These are phyloP conservation scores for Colletotrichum somersetense DNA, from an alignment of 2,329 filamentous ascomycete species.

Conservation along the genomic window DNA sequence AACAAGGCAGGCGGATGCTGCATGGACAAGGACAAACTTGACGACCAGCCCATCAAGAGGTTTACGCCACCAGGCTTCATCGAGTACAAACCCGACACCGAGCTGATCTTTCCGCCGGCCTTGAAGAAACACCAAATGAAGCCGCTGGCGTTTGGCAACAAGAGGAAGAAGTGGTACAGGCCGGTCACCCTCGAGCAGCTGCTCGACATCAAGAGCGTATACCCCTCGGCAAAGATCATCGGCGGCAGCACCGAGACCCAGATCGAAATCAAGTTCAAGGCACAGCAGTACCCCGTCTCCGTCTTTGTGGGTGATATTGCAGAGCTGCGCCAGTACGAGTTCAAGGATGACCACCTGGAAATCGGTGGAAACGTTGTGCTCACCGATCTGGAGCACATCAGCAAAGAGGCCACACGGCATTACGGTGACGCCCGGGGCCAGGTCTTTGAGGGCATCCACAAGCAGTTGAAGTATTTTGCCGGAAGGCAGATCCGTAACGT, in stretches of 20 bases:
- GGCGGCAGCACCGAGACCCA: constrained; percentile 97
- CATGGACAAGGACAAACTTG: constrained; percentile 68
- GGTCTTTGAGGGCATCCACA: constrained; percentile 90
- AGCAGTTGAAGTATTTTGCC: constrained; percentile 95
- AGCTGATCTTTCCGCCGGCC: constrained; percentile 92
- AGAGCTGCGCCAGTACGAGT: constrained; percentile 84
- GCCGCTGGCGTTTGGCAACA: constrained; percentile 91
- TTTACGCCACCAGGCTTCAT: constrained; percentile 94
- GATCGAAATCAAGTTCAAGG: constrained; percentile 99
- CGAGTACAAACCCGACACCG: constrained; percentile 91
- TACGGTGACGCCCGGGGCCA: constrained; percentile 81
- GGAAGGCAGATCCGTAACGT: constrained; percentile 97
- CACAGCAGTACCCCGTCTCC: constrained; percentile 87
- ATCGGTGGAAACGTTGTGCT: constrained; percentile 93
- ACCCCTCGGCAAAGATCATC: constrained; percentile 92
- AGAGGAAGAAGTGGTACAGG: constrained; percentile 92
- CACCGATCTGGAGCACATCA: constrained; percentile 90
- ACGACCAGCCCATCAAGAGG: constrained; percentile 68
- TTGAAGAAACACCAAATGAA: constrained; percentile 86
- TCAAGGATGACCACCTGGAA: constrained; percentile 86
- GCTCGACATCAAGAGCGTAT: constrained; percentile 88
- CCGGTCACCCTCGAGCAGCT: constrained; percentile 89
- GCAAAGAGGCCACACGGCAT: constrained; percentile 80
- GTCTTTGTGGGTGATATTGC: constrained; percentile 95
- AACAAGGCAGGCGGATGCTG: constrained; percentile 71